These are phyloP conservation scores for Russula ochroleuca DNA, from an alignment of 768 basidiomycete species.

Conservation along the genomic window DNA sequence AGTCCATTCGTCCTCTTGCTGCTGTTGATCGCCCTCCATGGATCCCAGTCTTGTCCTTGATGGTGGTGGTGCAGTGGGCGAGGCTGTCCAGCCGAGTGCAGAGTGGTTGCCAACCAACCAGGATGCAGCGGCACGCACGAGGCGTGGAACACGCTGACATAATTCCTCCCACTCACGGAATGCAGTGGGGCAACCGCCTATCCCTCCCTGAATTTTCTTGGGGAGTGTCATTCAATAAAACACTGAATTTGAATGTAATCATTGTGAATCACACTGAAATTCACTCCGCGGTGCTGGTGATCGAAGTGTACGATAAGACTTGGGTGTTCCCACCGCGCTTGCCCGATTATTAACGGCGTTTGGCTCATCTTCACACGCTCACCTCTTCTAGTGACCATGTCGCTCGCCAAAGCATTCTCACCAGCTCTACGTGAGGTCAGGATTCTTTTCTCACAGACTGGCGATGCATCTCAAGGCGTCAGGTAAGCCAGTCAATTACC, in stretches of 20 bases:
- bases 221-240: slow-evolving; percentile 2
- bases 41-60: slow-evolving; percentile 15
- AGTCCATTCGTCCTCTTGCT: slow-evolving; percentile 74
- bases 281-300: slow-evolving; percentile 1
- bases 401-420: slow-evolving; percentile 68
- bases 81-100: neutral
- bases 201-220: neutral
- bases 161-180: neutral
- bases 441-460: slow-evolving; percentile 73
- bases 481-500: slow-evolving; percentile 45
- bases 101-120: slow-evolving; percentile 9
- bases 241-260: neutral
- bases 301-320: slow-evolving; percentile 9
- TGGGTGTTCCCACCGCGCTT: neutral
- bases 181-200: neutral
- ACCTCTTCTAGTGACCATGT: slow-evolving; percentile 24
- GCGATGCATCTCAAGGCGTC: slow-evolving; percentile 71
- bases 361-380: neutral
- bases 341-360: slow-evolving; percentile 7
- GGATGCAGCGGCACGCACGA: neutral
- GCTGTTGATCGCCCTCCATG: slow-evolving; percentile 36
- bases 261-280: slow-evolving; percentile 1
- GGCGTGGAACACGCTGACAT: slow-evolving; percentile 22
- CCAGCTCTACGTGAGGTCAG: slow-evolving; percentile 79
- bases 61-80: slow-evolving; percentile 9